A percentile compares a stretch with the other conserved stretches of the same genome.
Evolutionary conservation across 768 basidiomycete genomes (phyloP).

Genomic region (Termitomyces sp.): DNA sequence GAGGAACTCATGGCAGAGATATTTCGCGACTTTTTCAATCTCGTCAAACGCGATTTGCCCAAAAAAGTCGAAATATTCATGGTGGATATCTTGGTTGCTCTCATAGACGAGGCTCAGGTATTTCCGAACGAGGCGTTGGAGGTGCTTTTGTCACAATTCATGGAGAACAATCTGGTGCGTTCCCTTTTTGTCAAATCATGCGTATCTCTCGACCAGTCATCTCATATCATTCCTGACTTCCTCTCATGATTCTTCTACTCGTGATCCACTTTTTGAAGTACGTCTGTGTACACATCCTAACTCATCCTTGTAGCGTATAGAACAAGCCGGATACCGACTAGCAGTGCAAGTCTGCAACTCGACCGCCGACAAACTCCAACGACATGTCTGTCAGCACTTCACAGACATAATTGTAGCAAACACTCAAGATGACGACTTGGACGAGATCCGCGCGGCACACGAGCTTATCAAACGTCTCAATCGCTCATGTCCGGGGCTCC

Average conservation of each 20-base stretch:
- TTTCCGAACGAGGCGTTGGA: conserved; percentile 81
- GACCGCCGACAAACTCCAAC: conserved; percentile 81
- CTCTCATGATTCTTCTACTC: neutral
- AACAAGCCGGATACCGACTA: conserved; percentile 74
- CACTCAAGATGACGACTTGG: conserved; percentile 56
- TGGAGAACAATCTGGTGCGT: conserved; percentile 69
- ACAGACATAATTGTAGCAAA: conserved; percentile 76
- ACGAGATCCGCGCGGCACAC: conserved; percentile 73
- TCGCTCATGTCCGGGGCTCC: conserved; percentile 69
- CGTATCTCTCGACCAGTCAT: neutral
- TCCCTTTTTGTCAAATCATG: neutral
- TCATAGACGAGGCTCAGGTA: conserved; percentile 81
- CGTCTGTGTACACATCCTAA: neutral
- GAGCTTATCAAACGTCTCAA: conserved; percentile 81
- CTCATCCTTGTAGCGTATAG: conserved; percentile 41
- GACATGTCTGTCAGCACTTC: conserved; percentile 89
- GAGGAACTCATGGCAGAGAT: conserved; percentile 82
- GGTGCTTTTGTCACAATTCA: conserved; percentile 77
- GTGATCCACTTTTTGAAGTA: neutral
- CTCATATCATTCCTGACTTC: neutral
- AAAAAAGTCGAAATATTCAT: conserved; percentile 85
- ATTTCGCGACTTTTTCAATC: conserved; percentile 77
- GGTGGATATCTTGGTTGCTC: conserved; percentile 83
- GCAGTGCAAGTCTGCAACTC: conserved; percentile 82
- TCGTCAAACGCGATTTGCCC: conserved; percentile 64